These are phyloP conservation scores for Ustilago sp. DNA, from an alignment of 1,284 basidiomycete species.

Conservation along the genomic window DNA sequence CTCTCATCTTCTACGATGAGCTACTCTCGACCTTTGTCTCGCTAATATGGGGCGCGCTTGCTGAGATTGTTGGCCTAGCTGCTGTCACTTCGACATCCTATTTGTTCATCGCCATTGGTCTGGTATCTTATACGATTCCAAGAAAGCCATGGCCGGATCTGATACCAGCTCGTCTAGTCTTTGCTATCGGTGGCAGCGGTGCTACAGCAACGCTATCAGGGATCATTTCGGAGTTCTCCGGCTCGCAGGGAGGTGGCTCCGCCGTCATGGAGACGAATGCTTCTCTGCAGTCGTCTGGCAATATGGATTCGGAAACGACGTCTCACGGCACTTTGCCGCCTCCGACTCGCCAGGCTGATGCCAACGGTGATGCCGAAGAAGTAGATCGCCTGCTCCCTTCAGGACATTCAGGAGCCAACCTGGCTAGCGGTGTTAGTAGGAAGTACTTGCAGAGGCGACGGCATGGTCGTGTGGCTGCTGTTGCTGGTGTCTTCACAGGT, in stretches of 20 bases:
- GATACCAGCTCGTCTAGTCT: constrained; percentile 51
- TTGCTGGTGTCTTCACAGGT: constrained; percentile 53
- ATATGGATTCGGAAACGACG: constrained; percentile 3
- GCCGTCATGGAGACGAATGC: not conserved
- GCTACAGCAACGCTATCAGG: constrained; percentile 58
- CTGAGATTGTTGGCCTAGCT: constrained; percentile 45
- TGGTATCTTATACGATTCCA: constrained; percentile 47
- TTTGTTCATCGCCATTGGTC: constrained; percentile 44
- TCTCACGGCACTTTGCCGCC: constrained; percentile 15
- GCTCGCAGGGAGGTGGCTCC: not conserved
- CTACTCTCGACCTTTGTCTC: constrained; percentile 50
- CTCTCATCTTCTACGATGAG: constrained; percentile 59
- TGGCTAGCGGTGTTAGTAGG: not conserved
- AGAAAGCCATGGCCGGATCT: constrained; percentile 54
- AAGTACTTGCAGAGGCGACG: not conserved
- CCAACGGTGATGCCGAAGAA: not conserved
- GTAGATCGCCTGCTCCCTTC: constrained; percentile 1
- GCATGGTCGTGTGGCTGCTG: constrained; percentile 50
- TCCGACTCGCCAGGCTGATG: not conserved
- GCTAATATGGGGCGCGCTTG: constrained; percentile 54
- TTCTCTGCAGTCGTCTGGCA: not conserved
- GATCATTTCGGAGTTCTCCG: constrained; percentile 35
- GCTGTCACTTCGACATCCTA: constrained; percentile 49
- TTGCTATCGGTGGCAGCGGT: constrained; percentile 54
- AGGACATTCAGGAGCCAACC: not conserved